A percentile compares a stretch with the other conserved stretches of the same genome.
Conservation (phyloP, 2,329 filamentous ascomycete genomes). For the Magnaporthiopsis poae region DNA sequence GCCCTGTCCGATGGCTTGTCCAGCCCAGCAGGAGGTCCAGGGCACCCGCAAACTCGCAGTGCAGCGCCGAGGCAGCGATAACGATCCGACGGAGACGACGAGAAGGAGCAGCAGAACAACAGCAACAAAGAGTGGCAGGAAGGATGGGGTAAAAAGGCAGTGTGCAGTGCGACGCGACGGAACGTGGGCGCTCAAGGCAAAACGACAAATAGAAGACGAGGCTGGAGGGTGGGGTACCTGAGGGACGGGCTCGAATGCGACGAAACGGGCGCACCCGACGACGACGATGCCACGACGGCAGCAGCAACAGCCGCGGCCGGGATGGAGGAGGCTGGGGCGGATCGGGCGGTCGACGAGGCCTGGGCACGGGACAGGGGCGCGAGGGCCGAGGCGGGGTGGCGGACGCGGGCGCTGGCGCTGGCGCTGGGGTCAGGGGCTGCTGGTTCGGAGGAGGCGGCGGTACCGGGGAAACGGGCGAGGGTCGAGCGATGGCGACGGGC, state of each 20-base stretch:
- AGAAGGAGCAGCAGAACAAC: not conserved
- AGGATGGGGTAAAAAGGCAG: no score
- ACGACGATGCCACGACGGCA: not conserved
- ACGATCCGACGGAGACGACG: not conserved
- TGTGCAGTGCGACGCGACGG: not conserved
- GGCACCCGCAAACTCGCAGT: not conserved
- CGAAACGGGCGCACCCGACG: not conserved
- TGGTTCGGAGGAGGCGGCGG: conserved; percentile 3
- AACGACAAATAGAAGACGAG: not conserved
- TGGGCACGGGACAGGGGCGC: no score
- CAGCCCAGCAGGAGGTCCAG: not conserved
- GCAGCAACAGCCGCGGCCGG: not conserved
- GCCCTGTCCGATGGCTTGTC: not conserved
- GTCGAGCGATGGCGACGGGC: not conserved
- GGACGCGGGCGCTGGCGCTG: no score
- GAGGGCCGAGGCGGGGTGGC: not conserved
- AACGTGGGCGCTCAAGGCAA: not conserved
- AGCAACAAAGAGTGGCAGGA: not conserved
- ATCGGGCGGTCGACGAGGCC: not conserved
- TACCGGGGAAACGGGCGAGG: conserved; percentile 1
- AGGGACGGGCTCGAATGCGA: not conserved
- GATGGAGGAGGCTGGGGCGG: not conserved
- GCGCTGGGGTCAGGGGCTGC: conserved; percentile 3
- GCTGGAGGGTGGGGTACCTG: conserved; percentile 1
- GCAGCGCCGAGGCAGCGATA: not conserved